Evolutionary conservation across 2,329 filamentous ascomycete genomes (phyloP).

Genomic region (Blumeriella jaapii): DNA sequence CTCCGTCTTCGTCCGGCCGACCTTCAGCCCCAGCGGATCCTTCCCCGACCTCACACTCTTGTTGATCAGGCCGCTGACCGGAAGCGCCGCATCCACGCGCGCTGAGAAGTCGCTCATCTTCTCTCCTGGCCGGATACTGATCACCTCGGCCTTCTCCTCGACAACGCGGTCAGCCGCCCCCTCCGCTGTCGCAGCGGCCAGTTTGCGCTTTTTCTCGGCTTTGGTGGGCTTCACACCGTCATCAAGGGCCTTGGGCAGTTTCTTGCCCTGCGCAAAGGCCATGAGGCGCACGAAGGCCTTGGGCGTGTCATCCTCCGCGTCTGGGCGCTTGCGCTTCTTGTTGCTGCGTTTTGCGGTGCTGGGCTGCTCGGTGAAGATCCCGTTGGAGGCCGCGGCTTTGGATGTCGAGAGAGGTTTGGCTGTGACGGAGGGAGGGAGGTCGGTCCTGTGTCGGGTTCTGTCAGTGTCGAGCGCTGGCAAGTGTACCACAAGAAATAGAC

Average conservation of each 20-base stretch:
- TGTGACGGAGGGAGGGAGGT: conserved; percentile 46
- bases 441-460: conserved; percentile 23
- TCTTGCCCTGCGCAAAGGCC: conserved; percentile 56
- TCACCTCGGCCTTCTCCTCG: conserved; percentile 21
- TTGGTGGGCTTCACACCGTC: conserved; percentile 43
- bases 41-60: conserved; percentile 48
- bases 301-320: conserved; percentile 64
- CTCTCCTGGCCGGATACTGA: conserved; percentile 73
- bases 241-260: conserved; percentile 53
- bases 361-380: conserved; percentile 27
- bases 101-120: conserved; percentile 68
- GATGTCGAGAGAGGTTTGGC: conserved; percentile 47
- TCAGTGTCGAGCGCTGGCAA: background rate
- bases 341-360: conserved; percentile 20
- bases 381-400: conserved; percentile 32
- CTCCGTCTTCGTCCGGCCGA: conserved; percentile 70
- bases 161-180: conserved; percentile 14
- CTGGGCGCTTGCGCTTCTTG: conserved; percentile 39
- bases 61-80: conserved; percentile 57
- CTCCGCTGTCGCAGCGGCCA: conserved; percentile 7
- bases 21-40: conserved; percentile 53
- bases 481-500: background rate
- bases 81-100: conserved; percentile 75
- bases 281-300: conserved; percentile 80
- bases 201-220: conserved; percentile 21